A percentile compares a stretch with the other conserved stretches of the same genome.
phyloP scores from a whole-genome alignment of 2,329 filamentous ascomycete species.

The Paracorniculantispora psalliotae region DNA sequence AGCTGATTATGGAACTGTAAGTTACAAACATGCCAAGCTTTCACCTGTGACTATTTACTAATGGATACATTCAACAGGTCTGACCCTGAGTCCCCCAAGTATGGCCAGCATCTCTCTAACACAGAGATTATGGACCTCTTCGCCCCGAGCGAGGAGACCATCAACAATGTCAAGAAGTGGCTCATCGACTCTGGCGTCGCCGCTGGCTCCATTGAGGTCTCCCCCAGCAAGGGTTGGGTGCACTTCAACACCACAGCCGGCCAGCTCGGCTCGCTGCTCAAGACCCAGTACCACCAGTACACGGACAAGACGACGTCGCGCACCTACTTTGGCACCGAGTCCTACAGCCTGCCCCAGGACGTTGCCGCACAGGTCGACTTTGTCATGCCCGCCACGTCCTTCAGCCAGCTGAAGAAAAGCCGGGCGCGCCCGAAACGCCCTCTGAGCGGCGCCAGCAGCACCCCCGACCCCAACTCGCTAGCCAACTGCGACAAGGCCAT shows the following conservation, averaged over 20 bases:
- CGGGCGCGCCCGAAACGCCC: conserved; percentile 16
- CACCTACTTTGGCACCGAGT: conserved; percentile 30
- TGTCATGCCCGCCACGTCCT: conserved; percentile 33
- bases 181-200: conserved; percentile 45
- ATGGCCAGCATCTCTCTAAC: background rate
- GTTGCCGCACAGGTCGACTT: conserved; percentile 34
- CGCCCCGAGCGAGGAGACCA: conserved; percentile 29
- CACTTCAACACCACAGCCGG: conserved; percentile 15
- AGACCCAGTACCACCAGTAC: conserved; percentile 43
- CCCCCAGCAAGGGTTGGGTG: conserved; percentile 43
- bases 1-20: background rate
- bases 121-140: background rate
- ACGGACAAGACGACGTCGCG: conserved; percentile 30
- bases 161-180: conserved; percentile 48
- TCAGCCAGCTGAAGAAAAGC: background rate
- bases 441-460: conserved; percentile 27
- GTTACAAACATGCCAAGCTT: background rate
- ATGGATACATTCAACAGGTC: too few relatives aligned
- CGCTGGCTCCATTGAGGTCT: conserved; percentile 40
- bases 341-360: conserved; percentile 34
- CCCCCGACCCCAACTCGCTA: too few relatives aligned
- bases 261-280: conserved; percentile 32
- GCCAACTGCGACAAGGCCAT: conserved; percentile 53
- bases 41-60: too few relatives aligned
- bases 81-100: background rate